Base-by-base conservation (phyloP, 2,329 filamentous ascomycete genomes). In the Colletotrichum magnum region DNA sequence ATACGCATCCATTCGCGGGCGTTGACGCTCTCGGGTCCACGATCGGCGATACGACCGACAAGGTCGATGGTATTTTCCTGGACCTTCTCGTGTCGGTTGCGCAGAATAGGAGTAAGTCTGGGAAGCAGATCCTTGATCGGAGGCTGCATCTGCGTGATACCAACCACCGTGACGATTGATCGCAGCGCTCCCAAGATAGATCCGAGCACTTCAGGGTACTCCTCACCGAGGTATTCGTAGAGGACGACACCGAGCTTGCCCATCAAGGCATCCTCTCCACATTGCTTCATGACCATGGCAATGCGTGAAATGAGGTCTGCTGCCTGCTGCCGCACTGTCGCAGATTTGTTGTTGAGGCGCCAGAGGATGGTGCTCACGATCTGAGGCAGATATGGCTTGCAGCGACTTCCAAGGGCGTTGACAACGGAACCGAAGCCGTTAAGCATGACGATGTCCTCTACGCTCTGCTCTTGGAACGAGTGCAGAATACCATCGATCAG, bases 1-100 rank as follows among this genome's bases (percentile, higher is more conserved):
- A 99, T 99, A 79, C 96, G 92, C 97, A 99, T 99, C 96, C 96
- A 99, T 82, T 99, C 96, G 77, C 96, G 90, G 15, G 96, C 95
- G 78, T 97, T 97, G 78, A 99, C 96, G 72, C 93, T 95, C 81
- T 99, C 96, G 1, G 96, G 95, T 1, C 96, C 97, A 73, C 96
- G 93, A 81, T 99, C 96, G 16, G 97, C 96, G 75, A 99, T 98
- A 86, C 96, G 95, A 64, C 96, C 96, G 21, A 99, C 96, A 2
- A 99, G 88, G 79, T 99, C 96, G 75, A 99, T 98, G 0, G 96
- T 98, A 81, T 99, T 99, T 77, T 99, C 96, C 80, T 99, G 96
- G 51, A 99, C 97, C 82, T 99, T 99, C 79, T 99, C 96, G 83
- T 99, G 96, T 72, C 96, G 93, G 83, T 99, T 99, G 78, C 96